Conservation (phyloP, 2,329 filamentous ascomycete genomes). For the Talaromyces sp. region DNA sequence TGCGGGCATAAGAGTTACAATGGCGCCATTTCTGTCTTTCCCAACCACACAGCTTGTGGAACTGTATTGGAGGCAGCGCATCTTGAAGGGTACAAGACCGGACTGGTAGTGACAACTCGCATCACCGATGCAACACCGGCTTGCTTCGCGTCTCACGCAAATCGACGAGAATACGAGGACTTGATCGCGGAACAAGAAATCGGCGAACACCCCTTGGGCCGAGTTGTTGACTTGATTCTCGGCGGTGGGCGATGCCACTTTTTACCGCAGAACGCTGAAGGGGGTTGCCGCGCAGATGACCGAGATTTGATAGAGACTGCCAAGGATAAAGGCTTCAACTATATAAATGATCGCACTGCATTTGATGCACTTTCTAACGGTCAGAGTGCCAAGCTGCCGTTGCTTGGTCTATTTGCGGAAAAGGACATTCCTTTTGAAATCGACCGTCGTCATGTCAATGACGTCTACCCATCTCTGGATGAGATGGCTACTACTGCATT, state of each 20-base stretch:
- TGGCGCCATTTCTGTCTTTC: conserved; percentile 84
- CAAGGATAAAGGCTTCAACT: conserved; percentile 72
- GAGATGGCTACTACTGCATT: conserved; percentile 87
- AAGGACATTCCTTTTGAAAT: conserved; percentile 89
- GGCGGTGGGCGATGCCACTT: conserved; percentile 94
- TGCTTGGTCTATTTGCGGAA: conserved; percentile 78
- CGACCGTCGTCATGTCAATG: conserved; percentile 71
- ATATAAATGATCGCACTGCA: conserved; percentile 62
- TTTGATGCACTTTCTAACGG: conserved; percentile 72
- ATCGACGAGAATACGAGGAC: conserved; percentile 74
- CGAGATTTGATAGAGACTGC: conserved; percentile 70
- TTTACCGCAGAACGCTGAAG: conserved; percentile 69
- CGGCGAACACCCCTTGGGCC: conserved; percentile 77
- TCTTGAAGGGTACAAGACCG: conserved; percentile 83
- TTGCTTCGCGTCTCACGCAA: conserved; percentile 86
- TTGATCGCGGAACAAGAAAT: conserved; percentile 89
- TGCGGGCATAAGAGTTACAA: conserved; percentile 95
- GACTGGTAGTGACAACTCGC: conserved; percentile 88
- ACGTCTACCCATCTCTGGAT: conserved; percentile 79
- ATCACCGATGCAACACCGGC: conserved; percentile 95
- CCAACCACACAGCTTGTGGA: conserved; percentile 79
- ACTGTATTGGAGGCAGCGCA: conserved; percentile 93
- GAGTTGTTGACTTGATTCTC: conserved; percentile 84
- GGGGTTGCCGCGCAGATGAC: conserved; percentile 76
- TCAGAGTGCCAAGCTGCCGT: conserved; percentile 64